A percentile compares a stretch with the other conserved stretches of the same genome.
Evolutionary conservation across 768 basidiomycete species (phyloP).

Genomic region (Kwoniella shandongensis): DNA sequence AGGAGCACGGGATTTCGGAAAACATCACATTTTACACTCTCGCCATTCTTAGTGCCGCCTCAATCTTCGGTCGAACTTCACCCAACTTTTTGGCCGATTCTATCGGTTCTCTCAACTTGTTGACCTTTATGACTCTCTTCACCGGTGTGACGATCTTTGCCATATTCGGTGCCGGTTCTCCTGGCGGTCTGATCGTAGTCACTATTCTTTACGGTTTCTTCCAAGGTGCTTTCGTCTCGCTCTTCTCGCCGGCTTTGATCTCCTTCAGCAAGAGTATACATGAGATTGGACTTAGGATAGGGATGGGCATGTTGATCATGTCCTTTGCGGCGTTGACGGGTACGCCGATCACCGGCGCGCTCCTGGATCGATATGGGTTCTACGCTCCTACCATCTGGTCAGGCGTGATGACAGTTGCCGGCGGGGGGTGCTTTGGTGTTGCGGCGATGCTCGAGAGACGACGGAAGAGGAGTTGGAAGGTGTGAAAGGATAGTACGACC

Average conservation of each 20-base stretch:
- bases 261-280: conserved; percentile 34
- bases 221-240: conserved; percentile 39
- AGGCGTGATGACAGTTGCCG: conserved; percentile 19
- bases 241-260: conserved; percentile 40
- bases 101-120: conserved; percentile 29
- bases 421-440: conserved; percentile 10
- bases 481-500: conserved; percentile 4
- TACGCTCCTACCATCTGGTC: conserved; percentile 32
- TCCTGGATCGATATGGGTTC: conserved; percentile 39
- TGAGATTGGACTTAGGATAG: conserved; percentile 45
- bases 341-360: conserved; percentile 48
- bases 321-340: conserved; percentile 42
- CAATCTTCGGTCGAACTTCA: conserved; percentile 31
- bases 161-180: conserved; percentile 30
- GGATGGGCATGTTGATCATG: conserved; percentile 37
- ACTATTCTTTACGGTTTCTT: conserved; percentile 47
- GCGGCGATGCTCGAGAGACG: conserved; percentile 4
- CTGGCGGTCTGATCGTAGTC: conserved; percentile 42
- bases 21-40: conserved; percentile 30
- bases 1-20: conserved; percentile 16
- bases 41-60: conserved; percentile 38
- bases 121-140: conserved; percentile 22
- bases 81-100: conserved; percentile 36
- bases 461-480: conserved; percentile 35
- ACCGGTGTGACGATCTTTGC: conserved; percentile 35